Conservation (phyloP, 768 basidiomycete genomes). For the Pleurotus djamor region DNA sequence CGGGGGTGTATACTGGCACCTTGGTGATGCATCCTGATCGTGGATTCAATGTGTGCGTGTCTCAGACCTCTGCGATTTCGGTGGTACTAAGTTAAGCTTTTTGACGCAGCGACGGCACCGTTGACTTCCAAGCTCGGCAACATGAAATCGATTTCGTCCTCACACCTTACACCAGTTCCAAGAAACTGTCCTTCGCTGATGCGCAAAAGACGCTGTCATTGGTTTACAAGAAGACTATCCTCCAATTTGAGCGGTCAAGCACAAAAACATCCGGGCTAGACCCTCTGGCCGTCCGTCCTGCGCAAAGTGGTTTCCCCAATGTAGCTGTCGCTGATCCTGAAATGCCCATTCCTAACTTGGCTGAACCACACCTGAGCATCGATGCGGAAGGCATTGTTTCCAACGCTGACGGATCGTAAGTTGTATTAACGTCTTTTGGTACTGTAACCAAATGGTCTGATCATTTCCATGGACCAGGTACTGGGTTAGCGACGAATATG, state of each 20-base stretch:
- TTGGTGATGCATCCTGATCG: conserved; percentile 50
- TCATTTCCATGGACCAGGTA: conserved; percentile 29
- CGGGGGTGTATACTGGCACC: conserved; percentile 41
- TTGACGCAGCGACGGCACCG: conserved; percentile 39
- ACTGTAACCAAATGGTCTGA: not conserved
- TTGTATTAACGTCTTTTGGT: not conserved
- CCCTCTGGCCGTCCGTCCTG: conserved; percentile 41
- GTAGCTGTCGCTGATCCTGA: conserved; percentile 34
- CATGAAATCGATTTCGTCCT: conserved; percentile 59
- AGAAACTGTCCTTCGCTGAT: conserved; percentile 42
- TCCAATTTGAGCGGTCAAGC: conserved; percentile 44
- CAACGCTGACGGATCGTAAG: conserved; percentile 57
- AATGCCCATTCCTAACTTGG: conserved; percentile 41
- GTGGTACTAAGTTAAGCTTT: not conserved
- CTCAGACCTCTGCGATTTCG: not conserved
- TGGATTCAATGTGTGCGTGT: conserved; percentile 53
- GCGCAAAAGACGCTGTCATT: conserved; percentile 53
- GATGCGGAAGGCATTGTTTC: conserved; percentile 61
- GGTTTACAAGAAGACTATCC: conserved; percentile 44
- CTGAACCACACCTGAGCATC: conserved; percentile 44
- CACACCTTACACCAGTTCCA: conserved; percentile 48
- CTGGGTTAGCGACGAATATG: conserved; percentile 72
- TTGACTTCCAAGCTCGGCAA: conserved; percentile 62
- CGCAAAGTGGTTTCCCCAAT: conserved; percentile 24
- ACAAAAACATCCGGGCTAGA: conserved; percentile 58